phyloP scores from a whole-genome alignment of 768 basidiomycete genomes.

The Leccinum rimulosum region DNA sequence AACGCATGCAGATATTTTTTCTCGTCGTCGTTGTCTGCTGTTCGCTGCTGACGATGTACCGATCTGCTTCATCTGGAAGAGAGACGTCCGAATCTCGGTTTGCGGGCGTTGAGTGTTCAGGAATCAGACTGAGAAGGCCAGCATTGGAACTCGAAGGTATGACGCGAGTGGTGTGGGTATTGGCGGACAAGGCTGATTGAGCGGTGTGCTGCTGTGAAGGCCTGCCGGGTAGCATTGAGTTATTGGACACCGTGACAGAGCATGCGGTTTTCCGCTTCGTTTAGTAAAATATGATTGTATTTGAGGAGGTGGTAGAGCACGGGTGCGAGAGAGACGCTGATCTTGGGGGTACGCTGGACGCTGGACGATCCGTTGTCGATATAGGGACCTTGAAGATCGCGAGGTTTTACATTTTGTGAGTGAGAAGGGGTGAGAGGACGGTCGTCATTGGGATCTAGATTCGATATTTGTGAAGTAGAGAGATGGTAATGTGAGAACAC shows the following conservation, averaged over 20 bases:
- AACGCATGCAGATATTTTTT: too few relatives aligned
- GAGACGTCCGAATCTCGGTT: constrained; percentile 21
- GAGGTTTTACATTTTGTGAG: constrained; percentile 8
- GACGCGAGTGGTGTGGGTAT: constrained; percentile 10
- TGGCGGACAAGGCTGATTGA: constrained; percentile 17
- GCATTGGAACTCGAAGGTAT: constrained; percentile 17
- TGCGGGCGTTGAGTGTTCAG: constrained; percentile 34
- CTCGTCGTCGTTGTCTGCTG: too few relatives aligned
- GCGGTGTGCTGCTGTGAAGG: constrained; percentile 7
- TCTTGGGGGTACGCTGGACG: constrained; percentile 16
- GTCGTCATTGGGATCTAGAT: constrained; percentile 17
- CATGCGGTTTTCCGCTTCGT: too few relatives aligned
- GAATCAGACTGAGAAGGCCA: constrained; percentile 21
- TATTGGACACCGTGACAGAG: too few relatives aligned
- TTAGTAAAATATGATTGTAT: neutral
- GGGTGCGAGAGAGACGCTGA: constrained; percentile 19
- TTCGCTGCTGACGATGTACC: too few relatives aligned
- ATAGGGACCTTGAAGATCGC: constrained; percentile 9
- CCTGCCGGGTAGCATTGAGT: constrained; percentile 1
- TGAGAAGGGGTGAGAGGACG: constrained; percentile 17
- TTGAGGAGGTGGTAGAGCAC: constrained; percentile 7
- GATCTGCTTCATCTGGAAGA: too few relatives aligned
- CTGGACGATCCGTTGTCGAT: neutral
- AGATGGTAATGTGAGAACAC: neutral
- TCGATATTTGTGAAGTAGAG: neutral